Percentiles rank a stretch among this genome's conserved stretches.
phyloP scores from a whole-genome alignment of 768 basidiomycete species.

The Heimioporus sp. region DNA sequence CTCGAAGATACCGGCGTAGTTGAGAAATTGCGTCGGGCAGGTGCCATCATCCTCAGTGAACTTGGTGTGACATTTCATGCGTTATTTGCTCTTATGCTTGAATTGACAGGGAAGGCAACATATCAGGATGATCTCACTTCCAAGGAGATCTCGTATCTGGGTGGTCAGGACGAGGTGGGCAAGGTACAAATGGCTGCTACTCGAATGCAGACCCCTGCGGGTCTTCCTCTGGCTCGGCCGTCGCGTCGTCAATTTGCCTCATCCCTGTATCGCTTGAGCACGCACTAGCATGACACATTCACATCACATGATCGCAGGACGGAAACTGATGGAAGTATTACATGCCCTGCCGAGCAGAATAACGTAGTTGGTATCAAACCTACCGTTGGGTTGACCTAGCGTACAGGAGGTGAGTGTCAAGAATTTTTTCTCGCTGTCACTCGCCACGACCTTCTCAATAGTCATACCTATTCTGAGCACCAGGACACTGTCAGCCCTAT shows the following conservation, averaged over 20 bases:
- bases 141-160: conserved; percentile 46
- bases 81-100: not conserved
- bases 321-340: conserved; percentile 56
- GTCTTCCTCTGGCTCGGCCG: conserved; percentile 58
- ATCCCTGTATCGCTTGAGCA: conserved; percentile 44
- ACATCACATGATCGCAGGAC: conserved; percentile 20
- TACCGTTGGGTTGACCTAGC: conserved; percentile 56
- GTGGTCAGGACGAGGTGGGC: conserved; percentile 58
- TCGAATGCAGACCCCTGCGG: conserved; percentile 54
- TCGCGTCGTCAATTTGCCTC: conserved; percentile 51
- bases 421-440: not conserved
- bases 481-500: conserved; percentile 63
- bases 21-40: conserved; percentile 30
- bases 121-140: conserved; percentile 54
- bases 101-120: conserved; percentile 48
- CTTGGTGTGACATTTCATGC: not conserved
- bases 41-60: conserved; percentile 34
- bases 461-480: conserved; percentile 54
- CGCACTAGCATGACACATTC: not conserved
- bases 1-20: conserved; percentile 35
- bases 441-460: conserved; percentile 14
- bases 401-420: conserved; percentile 47
- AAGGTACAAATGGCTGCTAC: conserved; percentile 49
- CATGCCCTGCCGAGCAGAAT: conserved; percentile 49
- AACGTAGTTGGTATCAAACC: conserved; percentile 62